These are phyloP conservation scores for Camelina sativa DNA, from an alignment of 345 rosid genomes.

Conservation along the genomic window DNA sequence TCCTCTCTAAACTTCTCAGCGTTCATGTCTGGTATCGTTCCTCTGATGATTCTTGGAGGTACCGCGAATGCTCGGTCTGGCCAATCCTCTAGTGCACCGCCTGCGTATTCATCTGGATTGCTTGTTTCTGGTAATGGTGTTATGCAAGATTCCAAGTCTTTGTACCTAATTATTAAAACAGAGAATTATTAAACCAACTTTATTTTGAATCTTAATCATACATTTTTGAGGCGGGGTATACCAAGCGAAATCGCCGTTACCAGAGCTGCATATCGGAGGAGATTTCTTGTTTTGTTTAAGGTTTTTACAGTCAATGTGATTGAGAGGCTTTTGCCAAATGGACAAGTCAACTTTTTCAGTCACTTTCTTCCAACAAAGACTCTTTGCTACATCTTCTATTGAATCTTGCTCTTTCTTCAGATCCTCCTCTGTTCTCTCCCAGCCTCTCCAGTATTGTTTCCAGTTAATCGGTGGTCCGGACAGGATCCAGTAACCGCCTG, in stretches of 20 bases:
- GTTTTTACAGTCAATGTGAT: conserved; percentile 74
- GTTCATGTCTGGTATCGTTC: conserved; percentile 68
- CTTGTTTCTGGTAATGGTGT: conserved; percentile 79
- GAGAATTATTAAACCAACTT: conserved; percentile 2
- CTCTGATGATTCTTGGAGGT: conserved; percentile 81
- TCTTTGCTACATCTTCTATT: conserved; percentile 78
- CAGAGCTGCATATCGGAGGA: conserved; percentile 72
- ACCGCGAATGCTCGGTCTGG: conserved; percentile 77
- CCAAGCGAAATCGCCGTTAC: conserved; percentile 79
- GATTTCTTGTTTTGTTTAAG: conserved; percentile 54
- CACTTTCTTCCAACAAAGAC: conserved; percentile 94
- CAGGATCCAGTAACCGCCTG: conserved; percentile 98
- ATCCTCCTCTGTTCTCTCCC: conserved; percentile 87
- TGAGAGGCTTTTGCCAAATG: conserved; percentile 85
- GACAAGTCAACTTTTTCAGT: conserved; percentile 71
- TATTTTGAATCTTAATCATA: no score
- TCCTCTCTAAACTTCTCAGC: conserved; percentile 72
- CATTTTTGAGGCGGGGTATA: conserved; percentile 8
- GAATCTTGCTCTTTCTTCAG: conserved; percentile 83
- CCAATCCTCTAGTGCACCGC: conserved; percentile 86
- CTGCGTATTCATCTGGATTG: conserved; percentile 74
- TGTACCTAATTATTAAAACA: conserved; percentile 55
- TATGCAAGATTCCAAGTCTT: conserved; percentile 76
- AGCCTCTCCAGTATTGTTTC: conserved; percentile 92
- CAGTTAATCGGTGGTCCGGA: conserved; percentile 95